Percentiles rank a stretch among this genome's conserved stretches.
Conservation (phyloP, 2,329 filamentous ascomycete species). For the Purpureocillium takamizusanense region DNA sequence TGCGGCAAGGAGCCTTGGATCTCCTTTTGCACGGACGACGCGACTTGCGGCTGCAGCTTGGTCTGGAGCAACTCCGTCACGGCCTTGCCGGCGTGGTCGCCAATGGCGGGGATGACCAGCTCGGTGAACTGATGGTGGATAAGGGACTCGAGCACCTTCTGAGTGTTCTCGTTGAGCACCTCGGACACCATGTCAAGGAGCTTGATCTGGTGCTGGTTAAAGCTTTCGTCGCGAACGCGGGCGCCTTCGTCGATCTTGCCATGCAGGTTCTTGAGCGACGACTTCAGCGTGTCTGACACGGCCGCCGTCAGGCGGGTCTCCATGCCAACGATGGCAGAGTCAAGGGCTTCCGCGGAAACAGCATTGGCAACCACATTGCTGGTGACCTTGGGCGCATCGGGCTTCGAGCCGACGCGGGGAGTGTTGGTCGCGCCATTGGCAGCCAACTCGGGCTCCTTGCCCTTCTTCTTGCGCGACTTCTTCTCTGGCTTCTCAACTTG, state of each 20-base stretch:
- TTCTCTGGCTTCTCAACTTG: slow-evolving; percentile 52
- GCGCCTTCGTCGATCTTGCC: slow-evolving; percentile 58
- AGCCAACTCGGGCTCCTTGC: slow-evolving; percentile 32
- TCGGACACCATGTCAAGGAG: slow-evolving; percentile 50
- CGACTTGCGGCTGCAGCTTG: slow-evolving; percentile 57
- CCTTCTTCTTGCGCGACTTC: slow-evolving; percentile 60
- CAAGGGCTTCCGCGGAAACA: slow-evolving; percentile 38
- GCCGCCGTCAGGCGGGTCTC: slow-evolving; percentile 41
- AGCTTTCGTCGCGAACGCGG: slow-evolving; percentile 39
- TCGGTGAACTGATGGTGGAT: slow-evolving; percentile 68
- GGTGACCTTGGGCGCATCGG: slow-evolving; percentile 20
- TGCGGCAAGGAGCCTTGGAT: slow-evolving; percentile 63
- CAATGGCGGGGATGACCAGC: slow-evolving; percentile 66
- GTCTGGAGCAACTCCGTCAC: slow-evolving; percentile 64
- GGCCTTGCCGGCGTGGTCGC: slow-evolving; percentile 55
- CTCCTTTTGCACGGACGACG: slow-evolving; percentile 61
- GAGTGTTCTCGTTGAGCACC: slow-evolving; percentile 53
- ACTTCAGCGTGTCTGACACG: slow-evolving; percentile 41
- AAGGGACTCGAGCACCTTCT: slow-evolving; percentile 67
- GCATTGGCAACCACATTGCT: slow-evolving; percentile 12
- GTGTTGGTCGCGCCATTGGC: slow-evolving; percentile 29
- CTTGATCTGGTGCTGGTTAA: slow-evolving; percentile 43
- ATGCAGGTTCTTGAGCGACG: slow-evolving; percentile 52
- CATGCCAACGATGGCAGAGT: slow-evolving; percentile 44
- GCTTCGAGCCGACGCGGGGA: slow-evolving; percentile 23